Base-by-base conservation (phyloP, 2,329 filamentous ascomycete species). In the Fusarium secorum region DNA sequence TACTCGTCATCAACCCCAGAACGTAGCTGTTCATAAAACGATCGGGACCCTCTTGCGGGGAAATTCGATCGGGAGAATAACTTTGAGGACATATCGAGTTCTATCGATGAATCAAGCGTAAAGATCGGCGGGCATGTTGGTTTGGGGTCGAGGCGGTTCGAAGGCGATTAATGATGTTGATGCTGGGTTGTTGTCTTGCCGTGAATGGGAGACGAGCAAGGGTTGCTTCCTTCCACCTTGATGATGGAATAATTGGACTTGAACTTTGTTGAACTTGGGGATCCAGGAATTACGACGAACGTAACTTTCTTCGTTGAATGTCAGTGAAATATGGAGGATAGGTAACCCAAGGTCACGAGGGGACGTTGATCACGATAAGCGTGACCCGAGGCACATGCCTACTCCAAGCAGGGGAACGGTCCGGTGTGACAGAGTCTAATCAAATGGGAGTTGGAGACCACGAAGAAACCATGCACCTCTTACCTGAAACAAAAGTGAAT, bases 21-120 rank as follows among this genome's bases (percentile, higher is more conserved):
- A 67, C 83, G 80, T 20, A 87, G 76, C 33, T 85, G 83, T 61
- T 86, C 82, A 76, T 88, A 88, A 70, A 86, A 86, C 6, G 86
- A 84, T 53, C 81, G 77, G 8, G 70, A 70, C n/a, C 68, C 75
- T 56, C 69, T 72, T 20, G 71, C 62, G 17, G 75, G 68, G 26
- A 75, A 72, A 13, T 68, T 79, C 39, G 85, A 79, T 58, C 81
- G 83, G 28, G 84, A 83, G 70, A 87, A 85, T 52, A 85, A 77
- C 57, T 85, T 85, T 55, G 82, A 81, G 53, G 85, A 76, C 84
- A 87, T 87, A 52, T 66, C 69, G 52, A 63, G 41, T 60, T 49
- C 35, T 41, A 20, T 45, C 55, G 33, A 57, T 22, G 28, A 33
- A 62, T 74, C 52, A 74, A 51, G 30, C 26, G 53, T 61, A 35